Evolutionary conservation across 2,329 filamentous ascomycete species (phyloP).

Genomic region (Aureobasidium namibiae): DNA sequence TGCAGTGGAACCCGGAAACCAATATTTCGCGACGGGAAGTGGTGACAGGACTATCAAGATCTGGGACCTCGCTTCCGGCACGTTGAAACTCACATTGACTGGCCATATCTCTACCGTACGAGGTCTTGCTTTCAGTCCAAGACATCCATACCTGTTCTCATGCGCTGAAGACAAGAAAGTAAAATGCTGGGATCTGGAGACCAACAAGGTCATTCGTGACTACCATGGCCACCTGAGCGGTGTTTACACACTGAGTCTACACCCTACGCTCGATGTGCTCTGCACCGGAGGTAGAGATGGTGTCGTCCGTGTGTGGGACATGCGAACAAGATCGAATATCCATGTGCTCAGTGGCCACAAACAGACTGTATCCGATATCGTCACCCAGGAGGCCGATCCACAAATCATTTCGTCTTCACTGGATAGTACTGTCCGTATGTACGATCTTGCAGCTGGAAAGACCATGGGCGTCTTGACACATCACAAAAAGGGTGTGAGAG

Average conservation of each 20-base stretch:
- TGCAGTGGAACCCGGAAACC: slow-evolving; percentile 89
- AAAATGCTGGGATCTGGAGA: slow-evolving; percentile 98
- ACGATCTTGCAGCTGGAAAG: slow-evolving; percentile 94
- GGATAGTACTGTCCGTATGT: slow-evolving; percentile 82
- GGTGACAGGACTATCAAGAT: slow-evolving; percentile 98
- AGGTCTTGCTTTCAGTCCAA: slow-evolving; percentile 81
- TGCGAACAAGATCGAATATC: slow-evolving; percentile 91
- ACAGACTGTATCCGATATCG: slow-evolving; percentile 77
- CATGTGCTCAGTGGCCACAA: slow-evolving; percentile 90
- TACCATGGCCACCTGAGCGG: slow-evolving; percentile 96
- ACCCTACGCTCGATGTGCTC: slow-evolving; percentile 88
- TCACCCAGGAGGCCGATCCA: slow-evolving; percentile 92
- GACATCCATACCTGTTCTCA: slow-evolving; percentile 94
- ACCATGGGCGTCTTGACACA: slow-evolving; percentile 93
- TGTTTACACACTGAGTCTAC: slow-evolving; percentile 87
- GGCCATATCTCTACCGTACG: slow-evolving; percentile 92
- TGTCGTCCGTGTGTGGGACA: slow-evolving; percentile 94
- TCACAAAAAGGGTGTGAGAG: slow-evolving; percentile 94
- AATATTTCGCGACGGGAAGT: slow-evolving; percentile 94
- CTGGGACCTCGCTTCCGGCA: slow-evolving; percentile 88
- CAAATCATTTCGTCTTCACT: slow-evolving; percentile 92
- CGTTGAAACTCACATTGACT: slow-evolving; percentile 76
- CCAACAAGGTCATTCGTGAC: slow-evolving; percentile 96
- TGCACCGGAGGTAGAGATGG: slow-evolving; percentile 93
- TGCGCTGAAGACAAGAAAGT: slow-evolving; percentile 99